phyloP scores from a whole-genome alignment of 2,329 filamentous ascomycete genomes.

The Colletotrichum endophyticum region DNA sequence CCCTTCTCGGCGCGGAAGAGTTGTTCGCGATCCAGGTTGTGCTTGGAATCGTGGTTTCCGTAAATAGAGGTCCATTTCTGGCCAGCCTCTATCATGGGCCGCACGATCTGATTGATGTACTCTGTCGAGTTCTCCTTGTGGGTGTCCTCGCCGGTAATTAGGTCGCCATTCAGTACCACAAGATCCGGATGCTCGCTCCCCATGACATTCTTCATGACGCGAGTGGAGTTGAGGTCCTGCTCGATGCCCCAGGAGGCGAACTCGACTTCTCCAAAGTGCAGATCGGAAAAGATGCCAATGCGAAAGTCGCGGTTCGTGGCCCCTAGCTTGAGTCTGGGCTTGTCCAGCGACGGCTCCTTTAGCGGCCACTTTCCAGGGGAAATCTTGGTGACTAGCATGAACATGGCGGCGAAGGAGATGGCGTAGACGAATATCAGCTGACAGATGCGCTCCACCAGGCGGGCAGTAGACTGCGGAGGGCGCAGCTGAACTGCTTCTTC shows the following conservation, averaged over 20 bases:
- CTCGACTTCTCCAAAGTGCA: conserved; percentile 60
- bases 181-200: conserved; percentile 52
- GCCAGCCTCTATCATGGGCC: conserved; percentile 47
- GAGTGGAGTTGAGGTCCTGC: conserved; percentile 49
- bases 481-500: conserved; percentile 5
- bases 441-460: conserved; percentile 12
- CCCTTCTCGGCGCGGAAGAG: conserved; percentile 57
- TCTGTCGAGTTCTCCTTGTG: conserved; percentile 49
- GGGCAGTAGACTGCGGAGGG: conserved; percentile 1
- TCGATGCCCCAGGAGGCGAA: conserved; percentile 35
- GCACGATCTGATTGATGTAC: conserved; percentile 56
- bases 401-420: conserved; percentile 19
- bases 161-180: conserved; percentile 66
- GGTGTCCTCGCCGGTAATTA: conserved; percentile 65
- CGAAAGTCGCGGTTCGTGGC: conserved; percentile 15
- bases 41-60: conserved; percentile 64
- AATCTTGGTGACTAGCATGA: conserved; percentile 20
- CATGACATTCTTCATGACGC: conserved; percentile 53
- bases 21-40: conserved; percentile 46
- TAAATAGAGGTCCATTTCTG: conserved; percentile 63
- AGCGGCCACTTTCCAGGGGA: conserved; percentile 20
- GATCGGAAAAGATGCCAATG: conserved; percentile 54
- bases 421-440: conserved; percentile 17
- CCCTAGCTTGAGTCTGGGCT: background rate
- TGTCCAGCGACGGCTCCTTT: conserved; percentile 15